These are phyloP conservation scores for Polysphondylium violaceum DNA, from an alignment of 78 protist species.

Conservation along the genomic window DNA sequence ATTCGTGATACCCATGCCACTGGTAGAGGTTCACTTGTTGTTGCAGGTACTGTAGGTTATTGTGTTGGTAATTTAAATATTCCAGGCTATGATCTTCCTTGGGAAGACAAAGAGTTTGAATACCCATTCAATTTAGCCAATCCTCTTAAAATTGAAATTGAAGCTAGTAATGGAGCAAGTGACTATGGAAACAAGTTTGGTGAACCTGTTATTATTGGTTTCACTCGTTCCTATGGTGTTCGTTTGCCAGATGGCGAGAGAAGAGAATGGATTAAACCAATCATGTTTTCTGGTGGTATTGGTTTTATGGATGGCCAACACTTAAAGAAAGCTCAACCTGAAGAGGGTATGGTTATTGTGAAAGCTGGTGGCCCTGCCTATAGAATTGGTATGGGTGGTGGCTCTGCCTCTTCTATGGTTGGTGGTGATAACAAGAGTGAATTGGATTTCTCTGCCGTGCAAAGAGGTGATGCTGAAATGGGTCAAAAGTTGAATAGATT, in stretches of 20 bases:
- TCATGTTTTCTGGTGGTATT: conserved; percentile 97
- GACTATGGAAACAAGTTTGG: conserved; percentile 96
- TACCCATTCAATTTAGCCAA: conserved; percentile 86
- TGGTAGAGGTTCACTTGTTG: conserved; percentile 90
- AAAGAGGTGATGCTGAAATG: conserved; percentile 97
- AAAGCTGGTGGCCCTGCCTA: conserved; percentile 97
- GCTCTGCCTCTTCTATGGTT: conserved; percentile 94
- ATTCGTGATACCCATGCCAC: conserved; percentile 93
- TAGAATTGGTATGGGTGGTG: conserved; percentile 97
- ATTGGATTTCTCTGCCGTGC: conserved; percentile 96
- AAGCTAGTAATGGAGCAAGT: conserved; percentile 93
- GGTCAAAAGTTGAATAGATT: conserved; percentile 90
- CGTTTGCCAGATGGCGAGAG: conserved; percentile 78
- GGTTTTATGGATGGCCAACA: conserved; percentile 87
- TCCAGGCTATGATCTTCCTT: conserved; percentile 89
- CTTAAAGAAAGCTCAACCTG: conserved; percentile 66
- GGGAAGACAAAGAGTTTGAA: conserved; percentile 80
- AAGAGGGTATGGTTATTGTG: conserved; percentile 87
- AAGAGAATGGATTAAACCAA: conserved; percentile 95
- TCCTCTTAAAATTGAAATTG: conserved; percentile 91
- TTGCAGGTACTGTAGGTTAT: conserved; percentile 93
- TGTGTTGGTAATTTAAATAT: conserved; percentile 87
- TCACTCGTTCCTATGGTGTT: conserved; percentile 84
- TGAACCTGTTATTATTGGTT: conserved; percentile 92
- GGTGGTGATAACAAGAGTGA: conserved; percentile 82